Base-by-base conservation (phyloP, 208 protist genomes). In the Wallacemonas rigidus region DNA sequence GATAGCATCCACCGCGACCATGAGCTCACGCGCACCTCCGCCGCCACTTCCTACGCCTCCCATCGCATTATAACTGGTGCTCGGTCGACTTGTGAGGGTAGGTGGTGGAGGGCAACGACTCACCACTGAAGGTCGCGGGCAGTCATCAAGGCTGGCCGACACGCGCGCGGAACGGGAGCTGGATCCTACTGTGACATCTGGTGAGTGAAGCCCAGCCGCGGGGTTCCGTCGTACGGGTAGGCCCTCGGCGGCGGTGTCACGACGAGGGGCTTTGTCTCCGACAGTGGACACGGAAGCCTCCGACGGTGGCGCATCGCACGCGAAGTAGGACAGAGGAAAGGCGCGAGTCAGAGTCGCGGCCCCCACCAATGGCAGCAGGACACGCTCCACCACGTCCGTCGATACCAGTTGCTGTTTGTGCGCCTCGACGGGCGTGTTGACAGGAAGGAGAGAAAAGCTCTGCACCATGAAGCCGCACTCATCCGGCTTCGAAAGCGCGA, bases 361-460 rank as follows among this genome's bases (percentile, higher is more conserved):
- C 9, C 86, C 86, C 40, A 76, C 43, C 1, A 64, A 35, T 14
- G 74, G 56, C 55, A 69, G 51, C 11, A 88, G 36, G 15, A 87
- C 58, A 44, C 43, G 48, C 38, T 63, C 60, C 40, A 84, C 76
- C 38, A 77, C 47, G 39, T 78, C 65, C 39, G 79, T 63, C 26
- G 72, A 71, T 9, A 95, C 36, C 7, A 79, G 55, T n/a, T 87
- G 79, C 56, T 75, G 79, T 51, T 79, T 81, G 39, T 74, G 57
- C n/a, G 74, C 65, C 54, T 85, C 71, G 35, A 81, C 67, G 2
- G 69, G 61, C 53, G 80, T 56, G 72, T 80, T 62, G 9, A 1
- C 7, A 39, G 70, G 60, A 43, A 95, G 77, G 41, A 93, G 69
- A 1, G 90, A 93, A 69, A 92, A 88, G 36, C 82, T 87, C 74